A percentile compares a stretch with the other conserved stretches of the same genome.
Conservation (phyloP, 768 basidiomycete species). For the Pisolithus marmoratus region DNA sequence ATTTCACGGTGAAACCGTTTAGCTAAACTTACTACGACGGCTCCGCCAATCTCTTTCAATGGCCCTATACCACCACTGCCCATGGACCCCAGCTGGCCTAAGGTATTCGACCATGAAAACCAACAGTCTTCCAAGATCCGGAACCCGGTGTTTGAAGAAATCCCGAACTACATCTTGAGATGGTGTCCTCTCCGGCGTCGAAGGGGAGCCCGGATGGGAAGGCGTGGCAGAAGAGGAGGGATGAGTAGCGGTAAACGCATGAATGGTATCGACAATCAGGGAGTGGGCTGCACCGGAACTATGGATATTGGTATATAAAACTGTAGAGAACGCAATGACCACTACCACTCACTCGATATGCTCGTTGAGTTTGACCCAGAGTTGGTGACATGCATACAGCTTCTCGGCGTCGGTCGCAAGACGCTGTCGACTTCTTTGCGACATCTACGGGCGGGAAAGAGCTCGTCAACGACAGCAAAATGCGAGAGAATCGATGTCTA, state of each 20-base stretch:
- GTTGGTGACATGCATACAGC: conserved; percentile 69
- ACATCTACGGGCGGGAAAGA: conserved; percentile 47
- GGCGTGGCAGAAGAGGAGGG: conserved; percentile 8
- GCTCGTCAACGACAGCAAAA: conserved; percentile 1
- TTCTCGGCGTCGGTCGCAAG: conserved; percentile 84
- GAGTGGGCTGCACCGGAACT: conserved; percentile 55
- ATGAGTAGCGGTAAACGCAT: conserved; percentile 53
- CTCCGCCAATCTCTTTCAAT: conserved; percentile 38
- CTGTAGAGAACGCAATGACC: neutral
- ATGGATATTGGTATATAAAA: conserved; percentile 3
- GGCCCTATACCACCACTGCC: conserved; percentile 19
- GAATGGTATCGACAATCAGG: conserved; percentile 66
- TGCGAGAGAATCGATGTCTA: conserved; percentile 20
- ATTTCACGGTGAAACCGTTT: neutral
- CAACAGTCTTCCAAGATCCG: conserved; percentile 62
- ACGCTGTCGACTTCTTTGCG: conserved; percentile 69
- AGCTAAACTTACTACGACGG: conserved; percentile 49
- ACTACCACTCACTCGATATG: conserved; percentile 47
- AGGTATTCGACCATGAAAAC: conserved; percentile 46
- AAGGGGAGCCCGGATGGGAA: conserved; percentile 16
- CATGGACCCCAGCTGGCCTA: conserved; percentile 16
- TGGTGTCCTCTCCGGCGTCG: conserved; percentile 40
- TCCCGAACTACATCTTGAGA: conserved; percentile 74
- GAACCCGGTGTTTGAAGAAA: conserved; percentile 73
- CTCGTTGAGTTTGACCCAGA: conserved; percentile 78